Evolutionary conservation across 805 yeast species (phyloP).

Genomic region (Monosporozyma servazzii): DNA sequence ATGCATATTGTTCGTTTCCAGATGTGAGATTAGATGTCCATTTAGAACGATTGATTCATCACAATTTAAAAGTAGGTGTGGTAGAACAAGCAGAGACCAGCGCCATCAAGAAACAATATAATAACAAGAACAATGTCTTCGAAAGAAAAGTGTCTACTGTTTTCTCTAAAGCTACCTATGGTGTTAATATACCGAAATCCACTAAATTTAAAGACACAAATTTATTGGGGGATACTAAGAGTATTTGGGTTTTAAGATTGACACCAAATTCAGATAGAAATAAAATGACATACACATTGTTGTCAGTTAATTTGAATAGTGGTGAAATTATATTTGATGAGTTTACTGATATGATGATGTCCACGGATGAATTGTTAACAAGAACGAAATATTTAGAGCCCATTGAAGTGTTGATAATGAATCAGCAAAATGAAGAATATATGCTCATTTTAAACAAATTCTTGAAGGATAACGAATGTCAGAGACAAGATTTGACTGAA

Average conservation of each 20-base stretch:
- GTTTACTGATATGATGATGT: constrained; percentile 46
- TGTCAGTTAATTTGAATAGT: constrained; percentile 60
- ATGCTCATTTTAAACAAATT: not conserved
- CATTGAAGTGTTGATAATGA: constrained; percentile 48
- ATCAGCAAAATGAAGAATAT: not conserved
- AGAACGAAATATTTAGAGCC: constrained; percentile 69
- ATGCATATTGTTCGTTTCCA: constrained; percentile 84
- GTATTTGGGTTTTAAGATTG: constrained; percentile 21
- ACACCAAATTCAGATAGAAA: constrained; percentile 13
- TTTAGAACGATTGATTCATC: constrained; percentile 57
- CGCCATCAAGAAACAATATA: constrained; percentile 47
- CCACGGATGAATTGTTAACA: constrained; percentile 61
- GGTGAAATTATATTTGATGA: constrained; percentile 70
- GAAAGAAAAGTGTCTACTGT: constrained; percentile 59
- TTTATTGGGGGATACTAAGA: constrained; percentile 20
- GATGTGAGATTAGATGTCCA: constrained; percentile 66
- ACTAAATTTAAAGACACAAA: constrained; percentile 43
- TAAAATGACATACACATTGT: constrained; percentile 17
- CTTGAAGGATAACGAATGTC: not conserved
- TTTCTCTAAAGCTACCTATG: constrained; percentile 76
- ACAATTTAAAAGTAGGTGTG: constrained; percentile 76
- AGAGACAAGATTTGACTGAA: not conserved
- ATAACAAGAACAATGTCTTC: constrained; percentile 50
- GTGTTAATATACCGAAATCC: constrained; percentile 17
- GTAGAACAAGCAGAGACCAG: constrained; percentile 81